Evolutionary conservation across 1,284 basidiomycete species (phyloP), one percentile per base, ranked within the genome.

Genomic region (Malassezia caprae): DNA sequence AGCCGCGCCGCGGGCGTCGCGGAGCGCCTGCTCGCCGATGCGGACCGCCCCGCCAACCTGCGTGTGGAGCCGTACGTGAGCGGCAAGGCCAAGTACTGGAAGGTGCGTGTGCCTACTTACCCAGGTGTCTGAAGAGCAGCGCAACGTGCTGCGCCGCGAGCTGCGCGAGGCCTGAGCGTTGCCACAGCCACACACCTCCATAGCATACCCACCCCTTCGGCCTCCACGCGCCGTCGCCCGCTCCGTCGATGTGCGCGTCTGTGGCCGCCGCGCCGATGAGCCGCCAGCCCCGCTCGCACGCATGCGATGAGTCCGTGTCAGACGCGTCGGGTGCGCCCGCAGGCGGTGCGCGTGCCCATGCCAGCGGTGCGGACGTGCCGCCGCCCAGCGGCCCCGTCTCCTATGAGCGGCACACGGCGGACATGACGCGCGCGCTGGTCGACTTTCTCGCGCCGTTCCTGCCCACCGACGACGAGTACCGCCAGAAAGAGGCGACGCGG

Each of bases 401-500:
- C n/a, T 64, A 62, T 45, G 72, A 73, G 52, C 64, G 68, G 10
- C 64, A 69, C 43, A 69, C 68, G 13, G 53, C 61, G 31, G 72
- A 74, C 47, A 58, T 74, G 21, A 64, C 72, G 49, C 65, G 61
- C 51, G 69, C 66, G 51, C 66, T 74, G 61, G 56, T 72, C 48
- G 67, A 65, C 13, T 72, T 72, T 42, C 63, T 74, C 34, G 61
- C 62, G 26, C 70, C 72, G 41, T 66, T 72, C 32, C 53, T 74
- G 21, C 72, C 72, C 24, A 73, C 70, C 41, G 70, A 74, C 45
- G 70, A 73, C 32, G 72, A 74, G 59, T 74, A 74, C 43, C 45
- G 69, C 10, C 67, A 67, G 53, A 98, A 96, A 80, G 93, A 96
- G 78, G 88, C 93, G 68, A 91, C 96, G 60, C 81, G 93, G 68